Conservation (phyloP, 768 basidiomycete species). For the Clitopilus hobsonii region DNA sequence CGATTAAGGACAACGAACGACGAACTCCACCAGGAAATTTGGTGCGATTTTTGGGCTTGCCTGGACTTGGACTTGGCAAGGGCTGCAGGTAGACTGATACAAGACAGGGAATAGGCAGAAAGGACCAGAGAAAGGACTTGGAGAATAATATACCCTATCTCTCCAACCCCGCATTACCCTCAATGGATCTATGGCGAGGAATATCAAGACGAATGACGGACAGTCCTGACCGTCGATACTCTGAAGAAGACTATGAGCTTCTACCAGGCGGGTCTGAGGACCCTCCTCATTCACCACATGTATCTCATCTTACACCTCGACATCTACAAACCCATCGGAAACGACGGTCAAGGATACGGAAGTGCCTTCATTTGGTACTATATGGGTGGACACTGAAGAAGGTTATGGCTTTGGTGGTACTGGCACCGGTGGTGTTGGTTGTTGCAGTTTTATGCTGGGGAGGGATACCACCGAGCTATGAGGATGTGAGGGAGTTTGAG, state of each 20-base stretch:
- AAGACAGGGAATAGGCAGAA: too few relatives aligned
- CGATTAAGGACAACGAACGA: too few relatives aligned
- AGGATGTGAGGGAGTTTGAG: constrained; percentile 17
- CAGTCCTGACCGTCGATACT: constrained; percentile 9
- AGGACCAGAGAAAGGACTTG: not conserved
- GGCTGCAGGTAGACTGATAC: too few relatives aligned
- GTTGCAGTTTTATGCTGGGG: constrained; percentile 14
- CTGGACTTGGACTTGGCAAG: too few relatives aligned
- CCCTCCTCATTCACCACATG: not conserved
- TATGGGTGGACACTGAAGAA: constrained; percentile 12
- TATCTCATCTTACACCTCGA: not conserved
- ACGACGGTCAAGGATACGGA: constrained; percentile 9
- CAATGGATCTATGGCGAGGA: constrained; percentile 17
- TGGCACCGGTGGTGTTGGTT: constrained; percentile 13
- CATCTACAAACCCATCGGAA: constrained; percentile 7
- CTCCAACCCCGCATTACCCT: constrained; percentile 1
- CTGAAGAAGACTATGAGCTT: constrained; percentile 19
- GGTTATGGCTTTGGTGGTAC: constrained; percentile 10
- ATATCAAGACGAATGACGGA: constrained; percentile 12
- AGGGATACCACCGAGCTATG: constrained; percentile 18
- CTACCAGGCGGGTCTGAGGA: constrained; percentile 4
- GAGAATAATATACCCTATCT: not conserved
- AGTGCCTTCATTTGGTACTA: constrained; percentile 10
- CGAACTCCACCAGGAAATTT: too few relatives aligned
- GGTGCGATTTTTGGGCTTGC: too few relatives aligned